A percentile compares a stretch with the other conserved stretches of the same genome.
Conservation (phyloP, 1,139 yeast species). For the Hansenula sp. region DNA sequence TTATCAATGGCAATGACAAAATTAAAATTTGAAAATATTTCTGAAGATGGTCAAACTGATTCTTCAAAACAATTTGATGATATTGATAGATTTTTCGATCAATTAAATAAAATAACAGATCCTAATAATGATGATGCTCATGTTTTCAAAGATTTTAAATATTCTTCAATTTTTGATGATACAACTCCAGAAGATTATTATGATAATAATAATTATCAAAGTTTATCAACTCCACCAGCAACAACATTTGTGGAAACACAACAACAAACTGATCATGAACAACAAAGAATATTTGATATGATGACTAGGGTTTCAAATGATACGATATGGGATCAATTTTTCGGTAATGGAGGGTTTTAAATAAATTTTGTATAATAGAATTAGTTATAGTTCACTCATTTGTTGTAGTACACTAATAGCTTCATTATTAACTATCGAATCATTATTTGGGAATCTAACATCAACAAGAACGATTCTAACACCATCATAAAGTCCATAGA, state of each 20-base stretch:
- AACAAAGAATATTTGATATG: slow-evolving; percentile 20
- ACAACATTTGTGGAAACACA: slow-evolving; percentile 1
- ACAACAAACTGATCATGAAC: slow-evolving; percentile 16
- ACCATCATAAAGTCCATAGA: slow-evolving; percentile 16
- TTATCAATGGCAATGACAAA: slow-evolving; percentile 68
- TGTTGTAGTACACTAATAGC: slow-evolving; percentile 5
- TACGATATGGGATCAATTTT: slow-evolving; percentile 21
- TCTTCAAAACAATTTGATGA: slow-evolving; percentile 15
- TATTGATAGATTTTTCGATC: slow-evolving; percentile 21
- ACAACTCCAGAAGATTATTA: background rate
- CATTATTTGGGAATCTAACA: slow-evolving; percentile 8
- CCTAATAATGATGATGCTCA: slow-evolving; percentile 7
- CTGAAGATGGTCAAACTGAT: background rate
- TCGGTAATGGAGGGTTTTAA: slow-evolving; percentile 15
- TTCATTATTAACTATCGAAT: background rate
- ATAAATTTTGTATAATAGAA: slow-evolving; percentile 2
- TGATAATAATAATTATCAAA: slow-evolving; percentile 7
- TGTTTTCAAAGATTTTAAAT: slow-evolving; percentile 1
- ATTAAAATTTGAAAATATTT: slow-evolving; percentile 43
- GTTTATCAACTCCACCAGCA: slow-evolving; percentile 15
- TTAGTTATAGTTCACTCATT: slow-evolving; percentile 2
- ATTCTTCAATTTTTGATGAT: background rate
- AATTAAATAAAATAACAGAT: slow-evolving; percentile 10
- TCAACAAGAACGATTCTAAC: slow-evolving; percentile 5
- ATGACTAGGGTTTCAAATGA: slow-evolving; percentile 23